Conservation (phyloP, 2,329 filamentous ascomycete genomes). For the Aphanocladium album region DNA sequence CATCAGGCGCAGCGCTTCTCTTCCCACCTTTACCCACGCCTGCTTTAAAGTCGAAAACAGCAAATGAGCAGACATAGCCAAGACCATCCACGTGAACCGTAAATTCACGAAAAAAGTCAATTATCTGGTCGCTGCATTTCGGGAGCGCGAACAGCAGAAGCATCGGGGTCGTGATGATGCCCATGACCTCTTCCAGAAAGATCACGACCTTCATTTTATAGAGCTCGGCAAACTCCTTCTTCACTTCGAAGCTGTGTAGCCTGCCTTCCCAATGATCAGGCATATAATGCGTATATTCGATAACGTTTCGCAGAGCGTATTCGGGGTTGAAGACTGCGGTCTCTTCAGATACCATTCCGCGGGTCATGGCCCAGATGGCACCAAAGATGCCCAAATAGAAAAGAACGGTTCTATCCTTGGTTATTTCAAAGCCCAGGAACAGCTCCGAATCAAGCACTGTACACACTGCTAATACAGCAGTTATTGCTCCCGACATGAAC, state of each 20-base stretch:
- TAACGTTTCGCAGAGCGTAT: conserved; percentile 80
- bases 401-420: conserved; percentile 77
- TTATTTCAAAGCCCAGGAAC: conserved; percentile 89
- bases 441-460: conserved; percentile 87
- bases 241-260: conserved; percentile 91
- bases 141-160: conserved; percentile 83
- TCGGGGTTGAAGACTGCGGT: conserved; percentile 88
- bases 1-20: conserved; percentile 47
- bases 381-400: conserved; percentile 86
- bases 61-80: conserved; percentile 94
- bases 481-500: conserved; percentile 81
- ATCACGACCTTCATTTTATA: conserved; percentile 92
- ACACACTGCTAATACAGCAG: conserved; percentile 76
- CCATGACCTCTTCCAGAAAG: conserved; percentile 86
- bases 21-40: conserved; percentile 48
- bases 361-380: conserved; percentile 75
- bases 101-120: conserved; percentile 98
- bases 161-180: conserved; percentile 87
- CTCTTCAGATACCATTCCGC: conserved; percentile 81
- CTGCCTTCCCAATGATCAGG: conserved; percentile 83
- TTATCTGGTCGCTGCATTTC: conserved; percentile 82
- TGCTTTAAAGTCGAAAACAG: conserved; percentile 94
- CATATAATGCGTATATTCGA: conserved; percentile 88
- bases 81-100: conserved; percentile 95
- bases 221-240: conserved; percentile 79